These are phyloP conservation scores for Euphorbia lathyris DNA, from an alignment of 345 rosid genomes.

Conservation along the genomic window DNA sequence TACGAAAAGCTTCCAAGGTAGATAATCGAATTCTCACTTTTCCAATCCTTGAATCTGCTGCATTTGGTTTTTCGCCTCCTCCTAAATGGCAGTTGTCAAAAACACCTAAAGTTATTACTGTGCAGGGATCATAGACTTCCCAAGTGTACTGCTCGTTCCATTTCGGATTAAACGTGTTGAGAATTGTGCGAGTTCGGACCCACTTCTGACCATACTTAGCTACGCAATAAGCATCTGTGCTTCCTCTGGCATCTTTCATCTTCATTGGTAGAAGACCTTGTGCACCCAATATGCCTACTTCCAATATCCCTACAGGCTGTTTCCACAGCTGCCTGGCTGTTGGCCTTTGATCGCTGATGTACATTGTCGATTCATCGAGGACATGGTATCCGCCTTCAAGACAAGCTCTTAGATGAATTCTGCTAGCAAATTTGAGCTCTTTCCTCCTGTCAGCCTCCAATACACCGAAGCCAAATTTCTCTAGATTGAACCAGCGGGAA, in stretches of 20 bases:
- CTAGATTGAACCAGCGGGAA: conserved; percentile 87
- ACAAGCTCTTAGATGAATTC: no score
- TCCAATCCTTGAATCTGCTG: conserved; percentile 13
- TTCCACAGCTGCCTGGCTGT: conserved; percentile 17
- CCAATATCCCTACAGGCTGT: conserved; percentile 16
- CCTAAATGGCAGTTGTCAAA: conserved; percentile 20
- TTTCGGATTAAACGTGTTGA: no score
- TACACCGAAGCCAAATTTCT: conserved; percentile 65
- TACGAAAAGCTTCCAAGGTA: conserved; percentile 15
- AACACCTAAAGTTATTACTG: no score
- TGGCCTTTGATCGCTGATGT: conserved; percentile 19
- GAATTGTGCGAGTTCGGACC: no score
- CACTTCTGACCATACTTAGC: no score
- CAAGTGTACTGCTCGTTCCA: no score
- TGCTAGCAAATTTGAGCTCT: conserved; percentile 44
- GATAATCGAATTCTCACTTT: conserved; percentile 14
- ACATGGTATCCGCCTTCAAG: no score
- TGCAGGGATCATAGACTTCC: no score
- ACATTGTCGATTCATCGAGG: no score
- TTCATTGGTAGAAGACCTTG: no score
- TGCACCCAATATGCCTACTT: conserved; percentile 20
- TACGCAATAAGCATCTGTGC: no score
- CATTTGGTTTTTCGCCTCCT: conserved; percentile 11
- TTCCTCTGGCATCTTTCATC: no score
- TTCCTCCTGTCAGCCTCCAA: conserved; percentile 78